Percentiles rank a stretch among this genome's conserved stretches.
Evolutionary conservation across 1,139 yeast species (phyloP).

Genomic region (Sugiyamaella paludigena): DNA sequence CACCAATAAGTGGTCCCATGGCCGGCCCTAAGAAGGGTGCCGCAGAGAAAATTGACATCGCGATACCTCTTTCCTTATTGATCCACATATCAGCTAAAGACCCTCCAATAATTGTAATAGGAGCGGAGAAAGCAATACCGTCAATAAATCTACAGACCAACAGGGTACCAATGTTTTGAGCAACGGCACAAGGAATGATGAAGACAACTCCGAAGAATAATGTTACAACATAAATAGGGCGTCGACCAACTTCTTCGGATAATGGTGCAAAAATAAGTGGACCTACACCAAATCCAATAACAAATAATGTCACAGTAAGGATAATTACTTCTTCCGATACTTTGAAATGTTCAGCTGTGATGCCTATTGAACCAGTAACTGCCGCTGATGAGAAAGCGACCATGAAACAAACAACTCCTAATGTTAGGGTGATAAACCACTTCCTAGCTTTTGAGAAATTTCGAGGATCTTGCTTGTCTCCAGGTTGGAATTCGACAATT

Average conservation of each 20-base stretch:
- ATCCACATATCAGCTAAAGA: constrained; percentile 72
- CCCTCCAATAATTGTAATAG: constrained; percentile 79
- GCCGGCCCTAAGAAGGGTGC: constrained; percentile 74
- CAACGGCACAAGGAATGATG: constrained; percentile 69
- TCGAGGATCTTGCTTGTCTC: constrained; percentile 61
- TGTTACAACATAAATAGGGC: constrained; percentile 55
- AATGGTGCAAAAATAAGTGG: constrained; percentile 74
- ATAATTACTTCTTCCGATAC: constrained; percentile 80
- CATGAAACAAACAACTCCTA: constrained; percentile 55
- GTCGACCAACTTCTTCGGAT: constrained; percentile 69
- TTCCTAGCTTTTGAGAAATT: constrained; percentile 48
- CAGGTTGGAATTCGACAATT: constrained; percentile 55
- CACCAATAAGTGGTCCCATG: constrained; percentile 65
- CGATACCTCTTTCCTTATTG: constrained; percentile 62
- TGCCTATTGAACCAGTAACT: constrained; percentile 73
- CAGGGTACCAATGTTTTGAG: constrained; percentile 67
- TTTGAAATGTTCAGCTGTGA: constrained; percentile 50
- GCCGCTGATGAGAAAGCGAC: constrained; percentile 92
- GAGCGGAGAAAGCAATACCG: constrained; percentile 72
- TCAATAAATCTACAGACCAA: constrained; percentile 62
- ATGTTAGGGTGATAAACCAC: constrained; percentile 54
- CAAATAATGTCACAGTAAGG: constrained; percentile 80
- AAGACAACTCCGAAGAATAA: constrained; percentile 59
- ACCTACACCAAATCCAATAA: constrained; percentile 74
- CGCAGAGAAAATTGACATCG: constrained; percentile 70